phyloP scores from a whole-genome alignment of 2,329 filamentous ascomycete genomes.

The Arthroderma sp. region DNA sequence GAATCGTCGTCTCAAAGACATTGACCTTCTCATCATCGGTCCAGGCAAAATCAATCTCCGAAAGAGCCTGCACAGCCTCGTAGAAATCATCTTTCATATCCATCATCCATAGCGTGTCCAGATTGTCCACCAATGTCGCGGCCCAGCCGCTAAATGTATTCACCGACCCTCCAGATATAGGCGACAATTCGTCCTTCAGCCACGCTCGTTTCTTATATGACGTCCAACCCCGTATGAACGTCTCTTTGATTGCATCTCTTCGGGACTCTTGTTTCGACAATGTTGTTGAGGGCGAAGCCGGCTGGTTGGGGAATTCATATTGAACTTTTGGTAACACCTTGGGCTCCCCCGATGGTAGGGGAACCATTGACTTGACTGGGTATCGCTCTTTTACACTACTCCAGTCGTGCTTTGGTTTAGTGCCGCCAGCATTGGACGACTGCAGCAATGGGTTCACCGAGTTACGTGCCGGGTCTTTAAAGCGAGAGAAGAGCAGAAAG shows the following conservation, averaged over 20 bases:
- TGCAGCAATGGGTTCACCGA: no score
- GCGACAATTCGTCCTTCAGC: conserved; percentile 50
- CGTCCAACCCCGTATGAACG: conserved; percentile 43
- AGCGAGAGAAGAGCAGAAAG: no score
- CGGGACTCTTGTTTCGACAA: conserved; percentile 15
- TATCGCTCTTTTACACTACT: not conserved
- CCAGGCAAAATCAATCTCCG: conserved; percentile 41
- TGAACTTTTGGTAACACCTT: not conserved
- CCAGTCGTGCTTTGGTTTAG: not conserved
- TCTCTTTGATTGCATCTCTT: conserved; percentile 33
- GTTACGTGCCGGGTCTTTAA: no score
- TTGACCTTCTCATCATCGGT: conserved; percentile 22
- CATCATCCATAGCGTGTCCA: conserved; percentile 53
- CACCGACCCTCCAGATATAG: conserved; percentile 38
- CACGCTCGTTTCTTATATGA: conserved; percentile 51
- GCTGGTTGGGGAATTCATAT: conserved; percentile 9
- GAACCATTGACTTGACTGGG: conserved; percentile 9
- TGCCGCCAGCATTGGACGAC: no score
- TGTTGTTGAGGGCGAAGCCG: conserved; percentile 6
- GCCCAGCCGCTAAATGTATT: conserved; percentile 52
- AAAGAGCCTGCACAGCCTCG: conserved; percentile 38
- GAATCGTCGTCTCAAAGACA: conserved; percentile 41
- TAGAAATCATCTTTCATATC: conserved; percentile 44
- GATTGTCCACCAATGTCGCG: conserved; percentile 46
- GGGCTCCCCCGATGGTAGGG: not conserved